phyloP scores from a whole-genome alignment of 1,284 basidiomycete species.

The Irpex sp. region DNA sequence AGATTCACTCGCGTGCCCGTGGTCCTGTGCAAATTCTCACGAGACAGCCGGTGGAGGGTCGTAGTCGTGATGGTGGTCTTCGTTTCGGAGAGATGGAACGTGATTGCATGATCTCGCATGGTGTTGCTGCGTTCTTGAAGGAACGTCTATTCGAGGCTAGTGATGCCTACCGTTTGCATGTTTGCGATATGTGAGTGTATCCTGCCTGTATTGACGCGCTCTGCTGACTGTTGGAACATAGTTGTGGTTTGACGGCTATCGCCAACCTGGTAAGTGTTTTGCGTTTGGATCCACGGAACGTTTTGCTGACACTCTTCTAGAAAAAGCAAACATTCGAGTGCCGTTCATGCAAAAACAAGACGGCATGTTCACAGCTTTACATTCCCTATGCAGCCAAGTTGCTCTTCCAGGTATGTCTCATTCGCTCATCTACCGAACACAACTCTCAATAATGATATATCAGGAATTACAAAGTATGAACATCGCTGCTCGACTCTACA shows the following conservation, averaged over 20 bases:
- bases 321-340: conserved; percentile 91
- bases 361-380: conserved; percentile 86
- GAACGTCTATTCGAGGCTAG: conserved; percentile 92
- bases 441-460: neutral
- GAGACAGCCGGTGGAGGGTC: conserved; percentile 98
- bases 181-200: conserved; percentile 84
- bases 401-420: conserved; percentile 74
- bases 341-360: conserved; percentile 94
- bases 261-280: conserved; percentile 74
- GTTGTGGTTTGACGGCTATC: conserved; percentile 92
- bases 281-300: neutral
- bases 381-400: conserved; percentile 92
- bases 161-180: conserved; percentile 94
- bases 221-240: conserved; percentile 29
- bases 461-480: conserved; percentile 92
- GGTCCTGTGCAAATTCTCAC: conserved; percentile 98
- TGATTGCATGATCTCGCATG: conserved; percentile 99
- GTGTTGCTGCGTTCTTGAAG: conserved; percentile 96
- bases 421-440: neutral
- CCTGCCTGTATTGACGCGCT: neutral
- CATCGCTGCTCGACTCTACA: conserved; percentile 81
- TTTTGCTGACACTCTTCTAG: conserved; percentile 30
- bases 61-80: conserved; percentile 96
- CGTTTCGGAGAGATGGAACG: conserved; percentile 99
- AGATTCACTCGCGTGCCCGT: conserved; percentile 97